These are phyloP conservation scores for Nemania abortiva DNA, from an alignment of 2,329 filamentous ascomycete species.

Conservation along the genomic window DNA sequence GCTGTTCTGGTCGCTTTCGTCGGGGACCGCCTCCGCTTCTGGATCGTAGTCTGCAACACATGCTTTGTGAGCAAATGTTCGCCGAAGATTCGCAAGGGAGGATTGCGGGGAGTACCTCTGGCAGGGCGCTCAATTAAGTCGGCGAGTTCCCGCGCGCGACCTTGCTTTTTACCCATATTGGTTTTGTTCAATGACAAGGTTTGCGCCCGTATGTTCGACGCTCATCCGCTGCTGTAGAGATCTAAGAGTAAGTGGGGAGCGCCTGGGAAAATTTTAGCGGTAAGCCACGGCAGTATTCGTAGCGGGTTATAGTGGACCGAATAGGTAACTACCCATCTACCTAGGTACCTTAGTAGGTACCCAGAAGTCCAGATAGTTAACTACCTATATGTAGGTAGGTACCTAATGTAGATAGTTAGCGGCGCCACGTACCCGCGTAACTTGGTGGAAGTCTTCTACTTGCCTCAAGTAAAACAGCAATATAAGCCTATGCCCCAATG, in stretches of 20 bases:
- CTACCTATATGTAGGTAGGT: neutral
- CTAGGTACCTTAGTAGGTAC: conserved; percentile 9
- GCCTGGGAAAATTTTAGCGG: conserved; percentile 64
- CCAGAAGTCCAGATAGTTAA: too few relatives aligned
- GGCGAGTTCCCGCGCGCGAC: conserved; percentile 70
- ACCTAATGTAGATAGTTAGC: too few relatives aligned
- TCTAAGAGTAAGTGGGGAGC: conserved; percentile 26
- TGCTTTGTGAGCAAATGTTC: conserved; percentile 34
- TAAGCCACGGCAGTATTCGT: conserved; percentile 58
- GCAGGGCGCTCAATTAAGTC: conserved; percentile 71
- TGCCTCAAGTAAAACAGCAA: too few relatives aligned
- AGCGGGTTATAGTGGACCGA: neutral
- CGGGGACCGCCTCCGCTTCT: conserved; percentile 70
- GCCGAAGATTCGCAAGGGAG: conserved; percentile 1
- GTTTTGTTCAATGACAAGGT: conserved; percentile 46
- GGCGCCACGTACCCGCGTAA: too few relatives aligned
- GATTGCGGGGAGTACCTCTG: conserved; percentile 63
- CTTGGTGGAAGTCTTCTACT: too few relatives aligned
- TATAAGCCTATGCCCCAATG: too few relatives aligned
- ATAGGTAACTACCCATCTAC: conserved; percentile 2
- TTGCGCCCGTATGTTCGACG: neutral
- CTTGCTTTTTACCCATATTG: conserved; percentile 65
- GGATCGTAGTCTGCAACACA: conserved; percentile 78
- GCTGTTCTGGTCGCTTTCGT: conserved; percentile 66
- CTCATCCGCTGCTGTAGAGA: neutral